Evolutionary conservation across 371 early-diverging fungal genomes (phyloP), one percentile per base, ranked within the genome.

Genomic region (Dinochytrium kinnereticum): DNA sequence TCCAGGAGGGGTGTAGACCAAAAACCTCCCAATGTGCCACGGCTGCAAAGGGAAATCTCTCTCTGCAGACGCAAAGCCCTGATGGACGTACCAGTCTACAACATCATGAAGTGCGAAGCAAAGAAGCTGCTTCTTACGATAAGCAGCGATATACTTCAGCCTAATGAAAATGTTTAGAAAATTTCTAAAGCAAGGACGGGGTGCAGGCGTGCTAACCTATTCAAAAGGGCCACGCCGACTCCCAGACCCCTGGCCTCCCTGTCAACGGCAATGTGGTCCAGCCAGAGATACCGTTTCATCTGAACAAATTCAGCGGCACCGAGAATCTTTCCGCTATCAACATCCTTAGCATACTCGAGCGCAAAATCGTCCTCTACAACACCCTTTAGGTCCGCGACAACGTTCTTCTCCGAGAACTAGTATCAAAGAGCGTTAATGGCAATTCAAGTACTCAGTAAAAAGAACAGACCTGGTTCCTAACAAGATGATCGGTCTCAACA

Each of bases 31-130:
- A 71, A 71, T 71, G 51, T 72, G 67, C 75, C 75, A 75, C 15
- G 64, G 67, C 39, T n/a, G 1, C 59, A 40, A 19, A 1, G 75
- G 71, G 36, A 75, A 70, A 24, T 39, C 55, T n/a, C n/a, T n/a
- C 30, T 50, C 21, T 15, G 17, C 5, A 13, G 15, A 26, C 5
- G 3, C 37, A 59, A 76, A 76, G 1, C 76, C 76, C 36, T 59
- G 57, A 30, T 26, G 10, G 36, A 64, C 13, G 50, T 76, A 76
- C 69, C 69, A 76, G 1, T 30, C 64, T 24, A 36, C 37, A 10
- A 76, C 76, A 37, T 76, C 76, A n/a, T 68, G 36, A 28, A 76
- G 55, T 19, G 50, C 76, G 51, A 71, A 71, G 53, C 71, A 71
- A 44, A 76, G 61, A 7, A 76, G 1, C 24, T 55, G 31, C 37